A percentile compares a stretch with the other conserved stretches of the same genome.
These are phyloP conservation scores for Mallotus repandus DNA, from an alignment of 441 rosid genomes.

Conservation along the genomic window DNA sequence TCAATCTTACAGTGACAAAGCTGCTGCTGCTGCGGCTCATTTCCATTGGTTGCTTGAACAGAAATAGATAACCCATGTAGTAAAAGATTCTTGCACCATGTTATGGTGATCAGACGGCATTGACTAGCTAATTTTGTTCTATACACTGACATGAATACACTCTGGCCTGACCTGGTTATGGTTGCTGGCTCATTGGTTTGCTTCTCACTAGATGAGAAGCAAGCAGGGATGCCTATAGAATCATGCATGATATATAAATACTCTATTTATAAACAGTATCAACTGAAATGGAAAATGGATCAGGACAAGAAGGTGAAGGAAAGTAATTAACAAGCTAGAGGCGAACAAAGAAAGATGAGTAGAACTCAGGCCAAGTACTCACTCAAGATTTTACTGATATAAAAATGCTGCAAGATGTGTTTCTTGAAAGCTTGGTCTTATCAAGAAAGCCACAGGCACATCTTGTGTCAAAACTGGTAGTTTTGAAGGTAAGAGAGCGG, in stretches of 20 bases:
- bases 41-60: conserved; percentile 47
- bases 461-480: conserved; percentile 21
- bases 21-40: conserved; percentile 17
- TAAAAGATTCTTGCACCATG: conserved; percentile 85
- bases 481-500: conserved; percentile 12
- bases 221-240: conserved; percentile 51
- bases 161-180: conserved; percentile 56
- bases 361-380: conserved; percentile 2
- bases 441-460: neutral
- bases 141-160: conserved; percentile 52
- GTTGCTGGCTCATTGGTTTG: conserved; percentile 35
- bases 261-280: neutral
- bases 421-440: conserved; percentile 25
- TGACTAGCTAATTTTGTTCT: conserved; percentile 52
- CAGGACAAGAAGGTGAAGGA: neutral
- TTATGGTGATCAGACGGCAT: conserved; percentile 51
- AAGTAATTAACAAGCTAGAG: neutral
- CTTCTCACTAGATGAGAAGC: conserved; percentile 49
- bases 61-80: conserved; percentile 74
- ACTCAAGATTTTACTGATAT: neutral
- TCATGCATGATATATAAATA: conserved; percentile 42
- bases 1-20: conserved; percentile 67
- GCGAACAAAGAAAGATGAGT: conserved; percentile 14
- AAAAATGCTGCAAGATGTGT: conserved; percentile 23
- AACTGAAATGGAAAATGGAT: neutral